These are phyloP conservation scores for Leptodontidium sp. DNA, from an alignment of 2,329 filamentous ascomycete species.

Conservation along the genomic window DNA sequence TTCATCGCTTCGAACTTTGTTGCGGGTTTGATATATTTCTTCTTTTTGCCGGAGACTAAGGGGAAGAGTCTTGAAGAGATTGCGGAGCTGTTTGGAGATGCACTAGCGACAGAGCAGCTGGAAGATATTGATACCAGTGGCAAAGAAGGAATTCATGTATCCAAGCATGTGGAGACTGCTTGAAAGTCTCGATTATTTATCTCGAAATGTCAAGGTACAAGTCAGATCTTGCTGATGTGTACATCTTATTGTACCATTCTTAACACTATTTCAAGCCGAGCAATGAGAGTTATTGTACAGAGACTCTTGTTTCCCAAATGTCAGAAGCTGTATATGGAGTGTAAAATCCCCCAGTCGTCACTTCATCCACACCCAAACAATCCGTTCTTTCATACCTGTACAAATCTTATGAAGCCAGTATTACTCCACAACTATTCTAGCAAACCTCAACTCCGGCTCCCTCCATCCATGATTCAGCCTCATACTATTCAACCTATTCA, in stretches of 20 bases:
- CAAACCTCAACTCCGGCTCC: constrained; percentile 24
- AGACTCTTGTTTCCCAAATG: too few relatives aligned
- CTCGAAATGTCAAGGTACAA: too few relatives aligned
- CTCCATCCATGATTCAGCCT: constrained; percentile 15
- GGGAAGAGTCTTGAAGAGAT: constrained; percentile 69
- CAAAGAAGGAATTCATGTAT: background rate
- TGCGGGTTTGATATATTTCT: constrained; percentile 47
- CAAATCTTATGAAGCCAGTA: background rate
- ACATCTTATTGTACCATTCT: too few relatives aligned
- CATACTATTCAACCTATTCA: constrained; percentile 10
- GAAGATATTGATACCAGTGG: constrained; percentile 18
- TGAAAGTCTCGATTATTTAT: background rate
- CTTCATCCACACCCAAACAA: background rate
- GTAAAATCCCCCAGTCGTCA: background rate
- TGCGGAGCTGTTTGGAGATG: constrained; percentile 42
- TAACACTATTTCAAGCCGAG: too few relatives aligned
- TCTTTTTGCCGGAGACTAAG: constrained; percentile 72
- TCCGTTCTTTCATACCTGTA: background rate
- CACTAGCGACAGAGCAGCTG: constrained; percentile 21
- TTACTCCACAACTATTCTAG: constrained; percentile 1
- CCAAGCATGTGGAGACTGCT: background rate
- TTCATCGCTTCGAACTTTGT: constrained; percentile 45
- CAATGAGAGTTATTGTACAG: too few relatives aligned
- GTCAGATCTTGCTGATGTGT: too few relatives aligned
- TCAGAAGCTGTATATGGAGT: too few relatives aligned